Percentiles rank a stretch among this genome's conserved stretches.
Evolutionary conservation across 1,284 basidiomycete species (phyloP).

Genomic region (Fistulinella cinereoalba): DNA sequence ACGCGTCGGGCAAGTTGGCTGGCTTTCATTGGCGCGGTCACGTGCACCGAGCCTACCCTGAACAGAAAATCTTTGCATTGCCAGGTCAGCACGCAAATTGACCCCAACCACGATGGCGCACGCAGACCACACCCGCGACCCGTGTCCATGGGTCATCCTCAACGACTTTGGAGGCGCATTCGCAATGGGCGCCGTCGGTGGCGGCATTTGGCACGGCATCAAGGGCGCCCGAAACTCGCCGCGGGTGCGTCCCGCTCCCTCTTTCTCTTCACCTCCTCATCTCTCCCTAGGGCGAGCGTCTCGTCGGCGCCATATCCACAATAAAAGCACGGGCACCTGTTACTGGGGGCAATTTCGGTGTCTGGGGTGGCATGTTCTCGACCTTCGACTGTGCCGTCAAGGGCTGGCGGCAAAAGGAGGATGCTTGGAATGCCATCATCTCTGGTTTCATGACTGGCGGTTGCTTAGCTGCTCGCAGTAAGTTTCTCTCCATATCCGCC

Average conservation of each 20-base stretch:
- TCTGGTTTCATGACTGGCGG: constrained; percentile 99
- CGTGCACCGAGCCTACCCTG: constrained; percentile 26
- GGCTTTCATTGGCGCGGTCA: constrained; percentile 32
- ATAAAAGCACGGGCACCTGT: constrained; percentile 99
- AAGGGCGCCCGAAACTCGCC: constrained; percentile 98
- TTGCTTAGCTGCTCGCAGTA: constrained; percentile 90
- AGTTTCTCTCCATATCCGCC: too few relatives aligned
- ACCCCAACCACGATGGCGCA: constrained; percentile 55
- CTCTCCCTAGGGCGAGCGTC: constrained; percentile 72
- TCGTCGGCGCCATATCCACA: constrained; percentile 90
- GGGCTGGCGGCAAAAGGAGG: constrained; percentile 97
- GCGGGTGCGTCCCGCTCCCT: constrained; percentile 46
- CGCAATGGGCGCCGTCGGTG: constrained; percentile 93
- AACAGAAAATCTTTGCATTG: constrained; percentile 26
- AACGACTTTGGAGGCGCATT: constrained; percentile 98
- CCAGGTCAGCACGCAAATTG: background rate
- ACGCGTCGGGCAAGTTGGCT: constrained; percentile 19
- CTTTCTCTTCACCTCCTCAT: background rate
- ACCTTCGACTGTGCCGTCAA: constrained; percentile 98
- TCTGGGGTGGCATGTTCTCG: constrained; percentile 98
- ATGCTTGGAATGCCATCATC: constrained; percentile 99
- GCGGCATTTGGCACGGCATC: constrained; percentile 98
- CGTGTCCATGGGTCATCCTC: constrained; percentile 97
- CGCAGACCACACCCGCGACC: constrained; percentile 91
- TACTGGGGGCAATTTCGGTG: constrained; percentile 96